Conservation (phyloP, 1,139 yeast genomes). For the Scheffersomyces segobiensis region DNA sequence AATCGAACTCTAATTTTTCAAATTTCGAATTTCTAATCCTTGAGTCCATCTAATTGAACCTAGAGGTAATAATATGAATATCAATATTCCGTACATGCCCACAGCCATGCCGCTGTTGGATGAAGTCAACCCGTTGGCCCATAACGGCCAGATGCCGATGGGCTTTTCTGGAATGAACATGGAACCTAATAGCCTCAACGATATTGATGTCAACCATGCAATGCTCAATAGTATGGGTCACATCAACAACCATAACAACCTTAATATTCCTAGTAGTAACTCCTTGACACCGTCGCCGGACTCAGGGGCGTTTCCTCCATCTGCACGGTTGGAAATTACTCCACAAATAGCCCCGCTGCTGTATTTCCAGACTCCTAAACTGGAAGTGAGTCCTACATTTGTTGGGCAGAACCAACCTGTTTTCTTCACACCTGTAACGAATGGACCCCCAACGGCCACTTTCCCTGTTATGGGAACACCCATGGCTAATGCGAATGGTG, state of each 20-base stretch:
- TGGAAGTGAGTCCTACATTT: background rate
- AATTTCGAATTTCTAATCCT: background rate
- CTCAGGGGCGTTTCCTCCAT: background rate
- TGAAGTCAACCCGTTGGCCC: background rate
- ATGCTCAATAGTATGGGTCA: background rate
- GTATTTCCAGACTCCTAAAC: background rate
- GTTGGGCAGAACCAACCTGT: background rate
- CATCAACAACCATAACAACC: background rate
- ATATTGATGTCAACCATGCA: background rate
- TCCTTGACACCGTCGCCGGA: background rate
- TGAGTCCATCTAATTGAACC: background rate
- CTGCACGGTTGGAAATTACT: background rate
- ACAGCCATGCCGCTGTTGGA: background rate
- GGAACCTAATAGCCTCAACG: background rate
- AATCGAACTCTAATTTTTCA: background rate
- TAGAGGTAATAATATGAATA: background rate
- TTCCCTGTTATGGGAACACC: background rate
- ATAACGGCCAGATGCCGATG: background rate
- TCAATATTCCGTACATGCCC: background rate
- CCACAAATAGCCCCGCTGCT: background rate
- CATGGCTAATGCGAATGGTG: background rate
- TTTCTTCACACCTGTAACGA: background rate
- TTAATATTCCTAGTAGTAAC: too few species aligned
- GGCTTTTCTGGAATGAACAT: background rate
- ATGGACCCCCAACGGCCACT: background rate